Evolutionary conservation across 1,284 basidiomycete species (phyloP), one percentile per base, ranked within the genome.

Genomic region (Marasmius sp.): DNA sequence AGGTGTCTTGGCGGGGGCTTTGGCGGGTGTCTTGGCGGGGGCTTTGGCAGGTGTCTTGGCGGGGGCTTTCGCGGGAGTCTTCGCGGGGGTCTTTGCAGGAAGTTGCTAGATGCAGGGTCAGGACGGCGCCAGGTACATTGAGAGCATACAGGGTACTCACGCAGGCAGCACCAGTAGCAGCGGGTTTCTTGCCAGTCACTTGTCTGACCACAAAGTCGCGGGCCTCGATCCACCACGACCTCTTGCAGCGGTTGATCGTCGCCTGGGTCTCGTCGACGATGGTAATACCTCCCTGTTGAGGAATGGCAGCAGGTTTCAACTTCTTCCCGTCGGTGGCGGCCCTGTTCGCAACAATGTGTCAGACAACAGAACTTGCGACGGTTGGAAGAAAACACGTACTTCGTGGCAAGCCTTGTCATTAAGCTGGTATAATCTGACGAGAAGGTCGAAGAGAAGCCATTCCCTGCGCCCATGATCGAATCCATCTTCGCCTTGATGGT

Each of bases 401-500:
- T 54, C 14, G 33, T 54, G 20, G 38, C 20, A 14, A 38, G 14
- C 6, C 12, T 6, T 5, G 16, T 36, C 9, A 54, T 10, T 8
- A n/a, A 11, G 6, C 9, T 18, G 34, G 20, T 37, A 8, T 54
- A 54, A 14, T 14, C 14, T 6, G 52, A 54, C 14, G 34, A 33
- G 37, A 54, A 54, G 14, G 36, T 54, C 16, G 58, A 9, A 8
- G 33, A 20, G 38, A 64, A 61, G 16, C 62, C 62, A 1, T 16
- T 14, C n/a, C 58, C 52, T 22, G 38, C 54, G 11, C 55, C 55
- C 33, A 61, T 49, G 14, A 57, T 60, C 2, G 48, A 38, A 2
- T 55, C 54, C 62, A 64, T 64, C n/a, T 56, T 60, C 2, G 39
- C 20, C 37, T 64, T 57, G 27, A 64, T 48, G n/a, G 59, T 39